Conservation (phyloP, 2,329 filamentous ascomycete genomes). For the Helotiales sp. region DNA sequence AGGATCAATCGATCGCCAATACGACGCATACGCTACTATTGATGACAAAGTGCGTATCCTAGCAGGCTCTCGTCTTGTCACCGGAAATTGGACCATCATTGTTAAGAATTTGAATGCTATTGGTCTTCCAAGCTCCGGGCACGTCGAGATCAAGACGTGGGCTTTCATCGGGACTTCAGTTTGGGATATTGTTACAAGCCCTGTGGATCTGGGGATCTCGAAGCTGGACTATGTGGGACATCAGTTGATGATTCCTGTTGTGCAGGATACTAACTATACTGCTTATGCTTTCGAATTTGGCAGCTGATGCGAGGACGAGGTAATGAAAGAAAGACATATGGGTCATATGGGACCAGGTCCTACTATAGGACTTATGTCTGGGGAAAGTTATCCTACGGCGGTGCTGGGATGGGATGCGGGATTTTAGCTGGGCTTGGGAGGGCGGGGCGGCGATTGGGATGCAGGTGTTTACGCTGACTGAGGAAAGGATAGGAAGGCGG, state of each 20-base stretch:
- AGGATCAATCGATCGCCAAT: slow-evolving; percentile 24
- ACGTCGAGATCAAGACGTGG: slow-evolving; percentile 22
- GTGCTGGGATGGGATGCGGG: slow-evolving; percentile 38
- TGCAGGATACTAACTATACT: slow-evolving; percentile 36
- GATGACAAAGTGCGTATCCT: slow-evolving; percentile 10
- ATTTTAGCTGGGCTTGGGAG: slow-evolving; percentile 37
- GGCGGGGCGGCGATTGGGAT: slow-evolving; percentile 38
- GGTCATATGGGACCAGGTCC: slow-evolving; percentile 39
- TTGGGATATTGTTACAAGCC: slow-evolving; percentile 28
- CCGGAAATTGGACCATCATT: slow-evolving; percentile 13
- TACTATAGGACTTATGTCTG: slow-evolving; percentile 36
- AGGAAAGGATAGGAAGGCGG: slow-evolving; percentile 32
- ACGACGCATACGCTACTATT: slow-evolving; percentile 19
- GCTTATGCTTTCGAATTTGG: slow-evolving; percentile 41
- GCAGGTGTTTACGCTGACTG: slow-evolving; percentile 36
- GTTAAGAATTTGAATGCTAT: slow-evolving; percentile 7
- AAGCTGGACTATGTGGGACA: slow-evolving; percentile 36
- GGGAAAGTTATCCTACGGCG: slow-evolving; percentile 37
- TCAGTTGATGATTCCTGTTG: slow-evolving; percentile 37
- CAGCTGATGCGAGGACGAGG: neutral
- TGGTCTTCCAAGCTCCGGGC: slow-evolving; percentile 10
- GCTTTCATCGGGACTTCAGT: slow-evolving; percentile 22
- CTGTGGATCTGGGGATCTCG: slow-evolving; percentile 32
- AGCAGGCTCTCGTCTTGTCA: neutral
- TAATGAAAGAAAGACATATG: no score